Base-by-base conservation (phyloP, 495 filamentous ascomycete species). In the Neurospora sp. region DNA sequence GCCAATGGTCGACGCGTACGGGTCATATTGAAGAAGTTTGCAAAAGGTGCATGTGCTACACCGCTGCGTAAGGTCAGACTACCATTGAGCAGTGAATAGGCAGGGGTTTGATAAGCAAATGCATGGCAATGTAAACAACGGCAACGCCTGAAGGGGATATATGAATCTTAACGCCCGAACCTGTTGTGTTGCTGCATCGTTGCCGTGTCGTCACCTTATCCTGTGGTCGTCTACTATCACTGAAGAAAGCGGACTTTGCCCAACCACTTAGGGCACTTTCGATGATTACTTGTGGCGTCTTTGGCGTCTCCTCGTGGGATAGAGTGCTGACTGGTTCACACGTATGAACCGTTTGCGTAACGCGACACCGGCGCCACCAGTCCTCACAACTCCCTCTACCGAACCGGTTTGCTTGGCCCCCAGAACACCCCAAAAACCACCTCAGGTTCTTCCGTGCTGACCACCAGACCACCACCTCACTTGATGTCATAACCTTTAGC, bases 401-500 rank as follows among this genome's bases (percentile, higher is more conserved):
- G 21, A 59, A 59, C 48, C 48, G 11, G 48, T 59, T 59, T 59
- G 48, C 11, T 59, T 59, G 48, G 24, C 48, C 21, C 10, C 21
- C 21, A 54, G 21, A 54, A 54, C 45, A 24, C 45, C 45, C 45
- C n/a, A 2, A 1, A n/a, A 54, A 54, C n/a, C 42, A 43, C 42
- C 21, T 10, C 54, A 15, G 31, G 24, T 36, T 19, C 54, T 28
- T 31, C 54, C 15, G 54, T 45, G 73, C 72, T 74, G 71, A 66
- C 74, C 72, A 45, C 34, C 59, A 74, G 36, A 31, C 45, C 54
- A n/a, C n/a, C n/a, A 31, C 28, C 19, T 80, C 48, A 80, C 70
- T 74, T 79, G 21, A 84, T 77, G 9, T 84, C 84, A 83, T 94
- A 97, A 3, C 91, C 93, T 74, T 88, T 89, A 81, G 85, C 89